Base-by-base conservation (phyloP, 2,329 filamentous ascomycete genomes). In the Ilyonectria sp. region DNA sequence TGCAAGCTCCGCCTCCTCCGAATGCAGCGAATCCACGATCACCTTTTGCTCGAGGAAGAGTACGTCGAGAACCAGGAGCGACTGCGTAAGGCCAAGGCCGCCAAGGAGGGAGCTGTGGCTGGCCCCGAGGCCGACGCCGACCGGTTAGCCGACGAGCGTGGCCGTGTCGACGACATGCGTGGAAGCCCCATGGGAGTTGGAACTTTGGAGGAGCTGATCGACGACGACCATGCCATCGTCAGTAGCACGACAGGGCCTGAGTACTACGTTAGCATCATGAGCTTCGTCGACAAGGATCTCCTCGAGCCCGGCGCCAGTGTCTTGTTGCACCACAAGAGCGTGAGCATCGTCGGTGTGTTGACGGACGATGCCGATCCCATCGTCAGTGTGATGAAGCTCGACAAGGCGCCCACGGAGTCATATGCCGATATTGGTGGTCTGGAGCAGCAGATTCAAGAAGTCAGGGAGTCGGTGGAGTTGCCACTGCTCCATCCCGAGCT, bases 261-360 rank as follows among this genome's bases (percentile, higher is more conserved):
- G 82, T 99, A 97, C 88, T 99, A 98, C 81, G 96, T 99, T 73
- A 98, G 95, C 75, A 99, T 99, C 88, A 98, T 98, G 96, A 98
- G 95, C 62, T 99, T 99, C 78, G 96, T 99, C 73, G 96, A 99
- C 87, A 99, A 99, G 84, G 96, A 99, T 78, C 90, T 99, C 4
- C 88, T 99, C 49, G 96, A 99, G 83, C 96, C 96, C 1, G 97
- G 97, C 68, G 94, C 96, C 19, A 98, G 94, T 76, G 96, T 99
- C 55, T 86, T 99, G 55, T 86, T 99, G 66, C 96, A 99, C 79
- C 96, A 99, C 83, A 99, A 99, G 86, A 97, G 93, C 60, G 95
- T 98, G 58, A 98, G 95, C 47, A 97, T 99, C 50, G 96, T 99
- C 33, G 96, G 97, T 81, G 96, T 99, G 21, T 85, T 99, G 75